These are phyloP conservation scores for Xenoacremonium recifei DNA, from an alignment of 2,329 filamentous ascomycete genomes.

Conservation along the genomic window DNA sequence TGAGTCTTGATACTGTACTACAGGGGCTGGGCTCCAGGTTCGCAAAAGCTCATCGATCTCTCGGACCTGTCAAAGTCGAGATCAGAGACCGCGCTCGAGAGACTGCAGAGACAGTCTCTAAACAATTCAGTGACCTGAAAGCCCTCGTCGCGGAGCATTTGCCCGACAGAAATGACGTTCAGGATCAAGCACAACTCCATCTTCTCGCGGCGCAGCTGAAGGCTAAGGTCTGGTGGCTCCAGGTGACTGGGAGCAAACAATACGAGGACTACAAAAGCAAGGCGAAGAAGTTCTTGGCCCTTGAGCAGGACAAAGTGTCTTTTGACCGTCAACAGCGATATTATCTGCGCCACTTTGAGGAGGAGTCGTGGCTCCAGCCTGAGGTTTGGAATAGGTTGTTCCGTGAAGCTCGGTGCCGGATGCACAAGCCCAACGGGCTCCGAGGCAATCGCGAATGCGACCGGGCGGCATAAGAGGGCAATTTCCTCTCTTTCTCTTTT, in stretches of 20 bases:
- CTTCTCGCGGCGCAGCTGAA: conserved; percentile 54
- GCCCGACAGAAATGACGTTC: conserved; percentile 24
- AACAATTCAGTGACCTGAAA: conserved; percentile 13
- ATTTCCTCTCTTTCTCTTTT: conserved; percentile 8
- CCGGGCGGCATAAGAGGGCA: conserved; percentile 12
- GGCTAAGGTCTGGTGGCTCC: conserved; percentile 58
- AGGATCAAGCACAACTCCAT: conserved; percentile 42
- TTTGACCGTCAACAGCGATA: conserved; percentile 20
- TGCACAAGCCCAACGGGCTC: conserved; percentile 9
- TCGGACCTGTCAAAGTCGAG: conserved; percentile 18
- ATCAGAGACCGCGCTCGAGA: conserved; percentile 15
- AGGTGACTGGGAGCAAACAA: conserved; percentile 46
- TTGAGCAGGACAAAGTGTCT: conserved; percentile 33
- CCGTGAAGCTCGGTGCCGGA: conserved; percentile 8
- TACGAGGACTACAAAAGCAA: conserved; percentile 49
- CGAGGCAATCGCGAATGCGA: conserved; percentile 11
- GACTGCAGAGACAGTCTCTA: conserved; percentile 17
- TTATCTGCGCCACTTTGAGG: conserved; percentile 11
- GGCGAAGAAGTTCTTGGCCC: conserved; percentile 42
- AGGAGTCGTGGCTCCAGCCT: conserved; percentile 6
- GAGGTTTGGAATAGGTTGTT: conserved; percentile 23
- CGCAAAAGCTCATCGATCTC: conserved; percentile 19
- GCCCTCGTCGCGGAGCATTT: conserved; percentile 19
- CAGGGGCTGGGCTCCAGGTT: conserved; percentile 20
- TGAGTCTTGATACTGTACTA: conserved; percentile 27